Evolutionary conservation across 306 rosid genomes (phyloP).

Genomic region (Sicyos edulis): DNA sequence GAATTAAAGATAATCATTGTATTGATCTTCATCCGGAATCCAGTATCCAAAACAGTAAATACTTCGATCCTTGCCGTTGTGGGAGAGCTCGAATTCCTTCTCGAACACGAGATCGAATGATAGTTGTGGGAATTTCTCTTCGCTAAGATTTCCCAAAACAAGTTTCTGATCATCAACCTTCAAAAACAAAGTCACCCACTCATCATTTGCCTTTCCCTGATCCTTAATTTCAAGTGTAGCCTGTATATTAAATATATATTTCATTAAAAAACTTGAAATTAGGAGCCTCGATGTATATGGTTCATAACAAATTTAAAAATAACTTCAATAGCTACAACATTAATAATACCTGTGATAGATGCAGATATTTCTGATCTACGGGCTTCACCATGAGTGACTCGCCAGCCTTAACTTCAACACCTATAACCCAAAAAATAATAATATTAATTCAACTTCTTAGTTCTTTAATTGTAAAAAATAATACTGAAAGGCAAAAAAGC

Average conservation of each 20-base stretch:
- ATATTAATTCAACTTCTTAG: too few relatives aligned
- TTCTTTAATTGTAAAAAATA: too few relatives aligned
- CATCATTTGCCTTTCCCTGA: conserved; percentile 44
- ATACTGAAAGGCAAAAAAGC: too few relatives aligned
- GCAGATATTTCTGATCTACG: conserved; percentile 29
- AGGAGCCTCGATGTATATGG: too few relatives aligned
- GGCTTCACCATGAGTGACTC: conserved; percentile 46
- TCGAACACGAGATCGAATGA: too few relatives aligned
- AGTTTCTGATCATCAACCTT: conserved; percentile 53
- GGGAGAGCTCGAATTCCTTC: too few relatives aligned
- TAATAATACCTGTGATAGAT: conserved; percentile 71
- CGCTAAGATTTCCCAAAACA: conserved; percentile 60
- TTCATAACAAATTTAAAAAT: too few relatives aligned
- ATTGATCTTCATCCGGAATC: conserved; percentile 21
- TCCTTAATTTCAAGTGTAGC: conserved; percentile 62
- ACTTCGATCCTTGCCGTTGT: conserved; percentile 51
- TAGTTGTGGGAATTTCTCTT: conserved; percentile 61
- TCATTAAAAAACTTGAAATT: too few relatives aligned
- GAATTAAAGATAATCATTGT: background rate
- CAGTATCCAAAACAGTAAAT: conserved; percentile 67
- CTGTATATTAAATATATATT: conserved; percentile 35
- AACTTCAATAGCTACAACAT: too few relatives aligned
- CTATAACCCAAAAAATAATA: conserved; percentile 25
- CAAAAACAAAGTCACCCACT: conserved; percentile 35
- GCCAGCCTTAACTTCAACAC: conserved; percentile 86